Conservation (phyloP, 169 alveolate species). For the Eimeria brunetti region DNA sequence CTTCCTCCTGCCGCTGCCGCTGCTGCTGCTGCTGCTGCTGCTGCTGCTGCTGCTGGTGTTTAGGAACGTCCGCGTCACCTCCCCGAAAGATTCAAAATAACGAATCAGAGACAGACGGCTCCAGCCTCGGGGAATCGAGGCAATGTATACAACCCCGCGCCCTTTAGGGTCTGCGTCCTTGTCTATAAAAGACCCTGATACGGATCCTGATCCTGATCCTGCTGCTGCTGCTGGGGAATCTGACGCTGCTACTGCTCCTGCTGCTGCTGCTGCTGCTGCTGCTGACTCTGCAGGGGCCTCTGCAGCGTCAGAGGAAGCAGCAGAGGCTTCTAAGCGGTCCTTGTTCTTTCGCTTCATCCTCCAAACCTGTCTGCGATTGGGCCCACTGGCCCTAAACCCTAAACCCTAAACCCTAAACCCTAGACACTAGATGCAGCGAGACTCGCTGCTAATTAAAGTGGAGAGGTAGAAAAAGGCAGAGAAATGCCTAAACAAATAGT, state of each 20-base stretch:
- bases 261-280: not conserved
- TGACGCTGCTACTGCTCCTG: not conserved
- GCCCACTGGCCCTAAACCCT: too few species aligned
- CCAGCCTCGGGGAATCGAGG: slow-evolving; percentile 12
- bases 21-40: slow-evolving; percentile 4
- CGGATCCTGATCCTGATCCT: not conserved
- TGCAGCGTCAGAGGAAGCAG: not conserved
- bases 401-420: too few species aligned
- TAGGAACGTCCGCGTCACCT: slow-evolving; percentile 13
- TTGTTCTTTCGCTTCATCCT: too few species aligned
- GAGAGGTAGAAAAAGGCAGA: too few species aligned
- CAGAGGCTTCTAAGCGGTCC: not conserved
- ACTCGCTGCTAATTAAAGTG: too few species aligned
- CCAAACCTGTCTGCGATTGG: too few species aligned
- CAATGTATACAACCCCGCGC: slow-evolving; percentile 2
- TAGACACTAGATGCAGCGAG: too few species aligned
- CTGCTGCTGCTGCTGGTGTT: not conserved
- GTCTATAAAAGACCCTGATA: too few species aligned
- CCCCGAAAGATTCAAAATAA: slow-evolving; percentile 11
- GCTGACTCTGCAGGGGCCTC: not conserved
- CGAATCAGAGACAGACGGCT: not conserved
- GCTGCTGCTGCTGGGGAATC: not conserved
- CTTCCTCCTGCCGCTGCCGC: slow-evolving; percentile 4
- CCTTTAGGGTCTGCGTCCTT: not conserved
- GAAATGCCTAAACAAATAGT: too few species aligned